phyloP scores from a whole-genome alignment of 192 early-diverging fungal species.

The Coemansia sp. region DNA sequence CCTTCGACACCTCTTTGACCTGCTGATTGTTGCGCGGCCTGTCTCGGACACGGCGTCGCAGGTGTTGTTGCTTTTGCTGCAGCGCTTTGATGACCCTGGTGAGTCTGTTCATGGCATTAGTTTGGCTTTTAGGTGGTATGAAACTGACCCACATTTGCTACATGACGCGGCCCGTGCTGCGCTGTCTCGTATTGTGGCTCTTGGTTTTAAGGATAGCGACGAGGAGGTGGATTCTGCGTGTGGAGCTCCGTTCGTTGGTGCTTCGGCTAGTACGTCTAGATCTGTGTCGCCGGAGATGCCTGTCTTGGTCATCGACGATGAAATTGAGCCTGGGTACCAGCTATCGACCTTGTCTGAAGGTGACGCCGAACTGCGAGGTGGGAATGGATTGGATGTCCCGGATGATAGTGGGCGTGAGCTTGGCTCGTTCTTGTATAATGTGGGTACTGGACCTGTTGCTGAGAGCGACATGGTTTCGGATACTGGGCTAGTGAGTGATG shows the following conservation, averaged over 20 bases:
- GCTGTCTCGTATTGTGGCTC: slow-evolving; percentile 24
- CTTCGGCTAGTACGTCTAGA: background rate
- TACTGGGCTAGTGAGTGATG: background rate
- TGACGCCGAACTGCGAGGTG: background rate
- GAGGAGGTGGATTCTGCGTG: background rate
- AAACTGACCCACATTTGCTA: slow-evolving; percentile 26
- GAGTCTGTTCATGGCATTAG: background rate
- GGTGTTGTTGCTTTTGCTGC: slow-evolving; percentile 35
- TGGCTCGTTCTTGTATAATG: background rate
- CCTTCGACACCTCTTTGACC: slow-evolving; percentile 38
- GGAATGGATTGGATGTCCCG: background rate
- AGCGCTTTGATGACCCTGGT: slow-evolving; percentile 35
- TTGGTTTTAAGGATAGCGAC: slow-evolving; percentile 15
- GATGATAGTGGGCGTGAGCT: background rate
- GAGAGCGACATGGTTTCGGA: background rate
- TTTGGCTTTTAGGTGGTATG: slow-evolving; percentile 32
- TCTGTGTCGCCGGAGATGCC: slow-evolving; percentile 50
- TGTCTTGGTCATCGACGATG: slow-evolving; percentile 23
- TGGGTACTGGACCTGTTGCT: background rate
- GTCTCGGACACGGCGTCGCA: slow-evolving; percentile 41
- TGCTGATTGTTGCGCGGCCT: slow-evolving; percentile 38
- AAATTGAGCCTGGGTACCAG: background rate
- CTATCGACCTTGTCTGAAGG: background rate
- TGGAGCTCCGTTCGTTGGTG: background rate
- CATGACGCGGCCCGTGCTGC: slow-evolving; percentile 24